Percentiles rank a stretch among this genome's conserved stretches.
Conservation (phyloP, 2,329 filamentous ascomycete species). For the Fusarium irregulare region DNA sequence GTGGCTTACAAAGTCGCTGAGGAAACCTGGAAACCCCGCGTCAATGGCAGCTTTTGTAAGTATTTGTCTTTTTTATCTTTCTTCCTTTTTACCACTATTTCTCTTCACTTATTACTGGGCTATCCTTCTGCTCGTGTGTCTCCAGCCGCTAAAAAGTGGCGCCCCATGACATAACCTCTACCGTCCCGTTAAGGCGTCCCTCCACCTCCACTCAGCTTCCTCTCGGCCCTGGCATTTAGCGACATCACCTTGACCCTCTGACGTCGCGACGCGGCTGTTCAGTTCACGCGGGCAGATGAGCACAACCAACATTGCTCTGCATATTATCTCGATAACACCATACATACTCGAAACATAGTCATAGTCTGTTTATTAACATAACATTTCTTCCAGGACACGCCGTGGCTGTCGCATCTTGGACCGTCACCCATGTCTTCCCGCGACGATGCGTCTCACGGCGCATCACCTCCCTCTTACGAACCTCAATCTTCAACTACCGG, state of each 20-base stretch:
- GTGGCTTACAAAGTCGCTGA: slow-evolving; percentile 40
- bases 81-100: not conserved
- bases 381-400: slow-evolving; percentile 51
- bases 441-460: slow-evolving; percentile 52
- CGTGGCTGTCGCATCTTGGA: slow-evolving; percentile 63
- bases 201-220: slow-evolving; percentile 11
- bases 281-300: slow-evolving; percentile 16
- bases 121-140: not conserved
- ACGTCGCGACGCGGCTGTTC: slow-evolving; percentile 40
- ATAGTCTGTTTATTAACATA: slow-evolving; percentile 33
- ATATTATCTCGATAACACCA: not conserved
- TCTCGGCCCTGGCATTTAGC: slow-evolving; percentile 17
- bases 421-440: slow-evolving; percentile 54
- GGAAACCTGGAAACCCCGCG: slow-evolving; percentile 37
- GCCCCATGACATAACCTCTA: slow-evolving; percentile 42
- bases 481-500: slow-evolving; percentile 50
- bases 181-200: not conserved
- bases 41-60: slow-evolving; percentile 54
- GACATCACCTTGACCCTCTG: slow-evolving; percentile 35
- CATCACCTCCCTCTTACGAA: slow-evolving; percentile 50
- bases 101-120: not conserved
- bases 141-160: slow-evolving; percentile 32
- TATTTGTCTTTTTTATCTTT: slow-evolving; percentile 1
- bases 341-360: not conserved
- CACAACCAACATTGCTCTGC: slow-evolving; percentile 10